phyloP scores from a whole-genome alignment of 805 yeast genomes.

The Sungouiella blattae region DNA sequence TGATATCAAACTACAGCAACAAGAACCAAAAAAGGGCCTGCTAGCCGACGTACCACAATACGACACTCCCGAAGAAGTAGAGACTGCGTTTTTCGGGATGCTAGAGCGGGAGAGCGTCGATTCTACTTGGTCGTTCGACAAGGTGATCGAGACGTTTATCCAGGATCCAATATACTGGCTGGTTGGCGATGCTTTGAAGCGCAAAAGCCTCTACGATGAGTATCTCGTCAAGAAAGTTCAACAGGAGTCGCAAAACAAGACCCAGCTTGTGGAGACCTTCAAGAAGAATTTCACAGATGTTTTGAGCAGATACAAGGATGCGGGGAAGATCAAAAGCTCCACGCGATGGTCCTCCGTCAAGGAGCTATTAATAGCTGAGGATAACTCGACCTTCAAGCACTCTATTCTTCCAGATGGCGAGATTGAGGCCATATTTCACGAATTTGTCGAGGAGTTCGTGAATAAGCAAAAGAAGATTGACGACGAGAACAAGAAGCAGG shows the following conservation, averaged over 20 bases:
- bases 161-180: slow-evolving; percentile 66
- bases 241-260: slow-evolving; percentile 53
- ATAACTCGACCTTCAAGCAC: slow-evolving; percentile 61
- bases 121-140: slow-evolving; percentile 70
- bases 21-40: slow-evolving; percentile 18
- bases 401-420: slow-evolving; percentile 57
- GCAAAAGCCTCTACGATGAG: slow-evolving; percentile 63
- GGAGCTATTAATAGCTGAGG: slow-evolving; percentile 49
- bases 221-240: slow-evolving; percentile 42
- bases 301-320: slow-evolving; percentile 31
- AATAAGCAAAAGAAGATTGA: slow-evolving; percentile 16
- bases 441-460: slow-evolving; percentile 33
- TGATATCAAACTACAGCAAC: slow-evolving; percentile 19
- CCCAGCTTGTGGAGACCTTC: slow-evolving; percentile 52
- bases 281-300: slow-evolving; percentile 50
- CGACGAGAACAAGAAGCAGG: slow-evolving; percentile 38
- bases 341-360: slow-evolving; percentile 65
- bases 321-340: slow-evolving; percentile 44
- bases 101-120: slow-evolving; percentile 57
- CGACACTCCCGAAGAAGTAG: slow-evolving; percentile 33
- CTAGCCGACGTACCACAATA: slow-evolving; percentile 23
- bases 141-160: slow-evolving; percentile 57
- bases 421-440: slow-evolving; percentile 51
- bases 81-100: slow-evolving; percentile 47
- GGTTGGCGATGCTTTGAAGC: slow-evolving; percentile 54